Conservation (phyloP, 2,329 filamentous ascomycete genomes). For the Atkinsonella hypoxylon region DNA sequence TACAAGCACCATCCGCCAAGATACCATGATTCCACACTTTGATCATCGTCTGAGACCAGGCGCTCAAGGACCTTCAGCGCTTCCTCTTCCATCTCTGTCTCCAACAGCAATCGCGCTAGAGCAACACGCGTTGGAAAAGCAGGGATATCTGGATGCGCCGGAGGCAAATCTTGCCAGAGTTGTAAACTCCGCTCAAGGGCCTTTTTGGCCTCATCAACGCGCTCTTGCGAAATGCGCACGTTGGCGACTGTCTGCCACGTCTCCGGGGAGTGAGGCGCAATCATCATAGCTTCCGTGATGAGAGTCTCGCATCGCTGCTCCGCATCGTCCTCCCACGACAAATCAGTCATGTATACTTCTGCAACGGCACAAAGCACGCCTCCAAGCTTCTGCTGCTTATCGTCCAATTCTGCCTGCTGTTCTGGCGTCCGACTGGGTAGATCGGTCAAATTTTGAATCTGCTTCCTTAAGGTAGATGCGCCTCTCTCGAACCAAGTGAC, state of each 20-base stretch:
- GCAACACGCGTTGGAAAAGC: slow-evolving; percentile 80
- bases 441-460: slow-evolving; percentile 53
- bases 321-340: slow-evolving; percentile 85
- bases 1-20: slow-evolving; percentile 89
- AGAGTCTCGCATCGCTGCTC: slow-evolving; percentile 79
- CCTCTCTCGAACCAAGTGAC: slow-evolving; percentile 59
- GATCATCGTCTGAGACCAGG: slow-evolving; percentile 77
- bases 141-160: slow-evolving; percentile 60
- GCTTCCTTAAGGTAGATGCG: slow-evolving; percentile 56
- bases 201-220: slow-evolving; percentile 65
- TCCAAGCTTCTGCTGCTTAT: slow-evolving; percentile 69
- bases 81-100: slow-evolving; percentile 74
- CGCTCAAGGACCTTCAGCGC: slow-evolving; percentile 77
- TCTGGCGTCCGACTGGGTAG: slow-evolving; percentile 24
- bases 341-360: slow-evolving; percentile 98
- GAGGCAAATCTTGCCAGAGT: slow-evolving; percentile 69
- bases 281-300: slow-evolving; percentile 79
- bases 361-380: slow-evolving; percentile 88
- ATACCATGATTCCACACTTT: slow-evolving; percentile 94
- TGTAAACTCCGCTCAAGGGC: slow-evolving; percentile 70
- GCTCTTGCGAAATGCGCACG: slow-evolving; percentile 78
- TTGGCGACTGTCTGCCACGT: slow-evolving; percentile 94
- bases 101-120: slow-evolving; percentile 76
- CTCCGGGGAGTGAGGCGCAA: slow-evolving; percentile 71
- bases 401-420: slow-evolving; percentile 38